A percentile compares a stretch with the other conserved stretches of the same genome.
These are phyloP conservation scores for Pelargonium fulgidum DNA, from an alignment of 441 rosid genomes.

Conservation along the genomic window DNA sequence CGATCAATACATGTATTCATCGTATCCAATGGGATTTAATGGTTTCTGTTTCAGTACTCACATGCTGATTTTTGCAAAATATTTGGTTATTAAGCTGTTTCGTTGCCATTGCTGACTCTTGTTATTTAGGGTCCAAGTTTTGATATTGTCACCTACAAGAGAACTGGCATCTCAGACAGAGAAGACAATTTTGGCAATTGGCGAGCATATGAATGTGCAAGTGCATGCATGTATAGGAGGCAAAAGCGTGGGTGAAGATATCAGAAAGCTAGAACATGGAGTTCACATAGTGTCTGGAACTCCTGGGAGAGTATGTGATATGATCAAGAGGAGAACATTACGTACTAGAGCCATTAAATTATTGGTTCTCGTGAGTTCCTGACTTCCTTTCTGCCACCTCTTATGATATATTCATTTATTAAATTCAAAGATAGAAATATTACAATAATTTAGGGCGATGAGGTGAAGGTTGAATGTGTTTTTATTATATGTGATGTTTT, in stretches of 20 bases:
- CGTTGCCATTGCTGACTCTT: too few species aligned
- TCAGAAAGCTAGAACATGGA: slow-evolving; percentile 80
- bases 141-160: slow-evolving; percentile 87
- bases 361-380: slow-evolving; percentile 58
- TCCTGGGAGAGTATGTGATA: slow-evolving; percentile 96
- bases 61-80: background rate
- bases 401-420: background rate
- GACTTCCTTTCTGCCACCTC: background rate
- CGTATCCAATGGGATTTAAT: too few species aligned
- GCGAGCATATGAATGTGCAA: slow-evolving; percentile 61
- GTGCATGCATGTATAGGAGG: slow-evolving; percentile 89
- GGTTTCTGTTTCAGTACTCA: too few species aligned
- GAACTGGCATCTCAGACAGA: slow-evolving; percentile 88
- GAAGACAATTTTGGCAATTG: slow-evolving; percentile 70
- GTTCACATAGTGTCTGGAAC: slow-evolving; percentile 97
- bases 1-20: too few species aligned
- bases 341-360: slow-evolving; percentile 80
- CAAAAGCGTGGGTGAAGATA: slow-evolving; percentile 94
- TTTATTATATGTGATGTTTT: too few species aligned
- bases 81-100: too few species aligned
- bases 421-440: background rate
- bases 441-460: too few species aligned
- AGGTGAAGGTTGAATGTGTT: too few species aligned
- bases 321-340: slow-evolving; percentile 94
- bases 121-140: slow-evolving; percentile 63